Percentiles rank a stretch among this genome's conserved stretches.
Evolutionary conservation across 202 grass and related monocot genomes (phyloP).

Genomic region (Hordeum pubiflorum): DNA sequence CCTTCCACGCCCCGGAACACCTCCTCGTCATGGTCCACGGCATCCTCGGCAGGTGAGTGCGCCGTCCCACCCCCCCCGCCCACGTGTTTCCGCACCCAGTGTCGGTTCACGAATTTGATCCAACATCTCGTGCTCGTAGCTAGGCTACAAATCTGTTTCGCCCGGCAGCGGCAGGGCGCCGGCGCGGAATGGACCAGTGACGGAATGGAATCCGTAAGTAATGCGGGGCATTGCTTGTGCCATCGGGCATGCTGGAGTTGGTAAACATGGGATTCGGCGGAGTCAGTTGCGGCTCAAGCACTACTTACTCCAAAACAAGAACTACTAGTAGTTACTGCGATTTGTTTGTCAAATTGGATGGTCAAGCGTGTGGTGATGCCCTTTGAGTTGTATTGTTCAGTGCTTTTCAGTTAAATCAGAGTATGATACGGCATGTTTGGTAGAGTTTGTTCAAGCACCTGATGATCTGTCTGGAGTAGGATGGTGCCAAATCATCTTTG

Average conservation of each 20-base stretch:
- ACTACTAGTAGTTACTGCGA: background rate
- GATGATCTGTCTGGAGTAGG: background rate
- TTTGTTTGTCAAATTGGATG: background rate
- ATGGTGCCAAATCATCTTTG: background rate
- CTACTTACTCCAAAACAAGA: no score
- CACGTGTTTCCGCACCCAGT: background rate
- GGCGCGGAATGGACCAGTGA: background rate
- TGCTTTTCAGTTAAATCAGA: background rate
- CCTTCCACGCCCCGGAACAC: constrained; percentile 43
- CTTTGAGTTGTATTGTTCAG: background rate
- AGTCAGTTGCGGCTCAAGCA: background rate
- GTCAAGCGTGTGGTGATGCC: background rate
- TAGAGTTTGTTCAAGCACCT: background rate
- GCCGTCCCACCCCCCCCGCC: no score
- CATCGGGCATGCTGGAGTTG: background rate
- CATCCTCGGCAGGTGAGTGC: constrained; percentile 60
- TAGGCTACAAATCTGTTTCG: background rate
- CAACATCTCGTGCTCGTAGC: background rate
- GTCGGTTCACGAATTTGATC: background rate
- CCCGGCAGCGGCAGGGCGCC: background rate
- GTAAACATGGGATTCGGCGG: background rate
- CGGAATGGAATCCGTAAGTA: background rate
- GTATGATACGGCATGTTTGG: background rate
- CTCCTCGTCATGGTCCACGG: constrained; percentile 77
- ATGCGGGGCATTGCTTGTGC: background rate